phyloP scores from a whole-genome alignment of 495 filamentous ascomycete genomes.

The Hamigera avellanea region DNA sequence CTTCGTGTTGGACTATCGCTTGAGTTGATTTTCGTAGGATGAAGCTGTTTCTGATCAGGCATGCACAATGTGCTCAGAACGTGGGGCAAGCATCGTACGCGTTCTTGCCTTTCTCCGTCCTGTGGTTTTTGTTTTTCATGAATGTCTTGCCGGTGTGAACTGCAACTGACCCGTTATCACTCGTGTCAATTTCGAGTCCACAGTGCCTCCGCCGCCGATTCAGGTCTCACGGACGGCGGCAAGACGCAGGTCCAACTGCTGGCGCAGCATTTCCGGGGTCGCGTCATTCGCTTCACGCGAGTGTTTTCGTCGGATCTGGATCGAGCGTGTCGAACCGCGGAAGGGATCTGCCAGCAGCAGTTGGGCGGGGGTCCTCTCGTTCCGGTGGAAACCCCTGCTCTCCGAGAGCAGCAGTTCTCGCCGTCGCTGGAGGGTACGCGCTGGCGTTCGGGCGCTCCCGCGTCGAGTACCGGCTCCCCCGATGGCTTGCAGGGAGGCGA shows the following conservation, averaged over 20 bases:
- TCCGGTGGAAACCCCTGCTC: conserved; percentile 4
- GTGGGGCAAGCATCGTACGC: conserved; percentile 62
- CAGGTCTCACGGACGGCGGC: conserved; percentile 64
- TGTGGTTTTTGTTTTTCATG: no score
- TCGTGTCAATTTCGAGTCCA: no score
- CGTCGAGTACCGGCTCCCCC: conserved; percentile 60
- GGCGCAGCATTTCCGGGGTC: conserved; percentile 20
- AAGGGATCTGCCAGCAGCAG: conserved; percentile 47
- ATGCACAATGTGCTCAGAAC: conserved; percentile 83
- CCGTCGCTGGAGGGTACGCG: conserved; percentile 3
- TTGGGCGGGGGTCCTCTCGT: conserved; percentile 2
- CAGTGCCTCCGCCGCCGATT: conserved; percentile 54
- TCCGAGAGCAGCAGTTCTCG: conserved; percentile 14
- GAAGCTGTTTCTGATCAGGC: conserved; percentile 66
- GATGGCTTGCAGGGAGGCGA: conserved; percentile 53
- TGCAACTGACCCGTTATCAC: no score
- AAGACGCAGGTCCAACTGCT: conserved; percentile 58
- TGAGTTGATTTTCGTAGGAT: conserved; percentile 22
- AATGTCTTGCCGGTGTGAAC: no score
- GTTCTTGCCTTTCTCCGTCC: background rate
- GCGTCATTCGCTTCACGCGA: conserved; percentile 36
- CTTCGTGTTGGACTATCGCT: background rate
- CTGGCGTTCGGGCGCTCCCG: conserved; percentile 37
- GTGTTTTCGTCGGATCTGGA: conserved; percentile 69
- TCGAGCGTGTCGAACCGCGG: conserved; percentile 59